Evolutionary conservation across 257 asterid species (phyloP).

Genomic region (Agastache rugosa): DNA sequence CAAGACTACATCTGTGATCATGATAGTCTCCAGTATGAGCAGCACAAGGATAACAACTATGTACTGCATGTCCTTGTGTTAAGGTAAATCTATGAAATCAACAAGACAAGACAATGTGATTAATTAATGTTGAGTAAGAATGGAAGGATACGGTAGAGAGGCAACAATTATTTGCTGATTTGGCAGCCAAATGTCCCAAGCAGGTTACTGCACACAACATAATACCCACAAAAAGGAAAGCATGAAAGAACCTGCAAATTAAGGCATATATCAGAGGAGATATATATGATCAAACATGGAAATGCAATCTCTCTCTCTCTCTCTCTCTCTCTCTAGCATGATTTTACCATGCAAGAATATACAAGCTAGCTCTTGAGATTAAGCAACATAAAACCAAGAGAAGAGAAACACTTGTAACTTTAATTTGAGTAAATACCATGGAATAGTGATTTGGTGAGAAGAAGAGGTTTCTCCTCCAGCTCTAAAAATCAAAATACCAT

Average conservation of each 20-base stretch:
- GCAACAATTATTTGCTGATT: slow-evolving; percentile 47
- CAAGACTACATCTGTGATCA: slow-evolving; percentile 49
- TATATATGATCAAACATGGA: background rate
- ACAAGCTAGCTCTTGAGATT: background rate
- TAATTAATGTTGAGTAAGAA: no score
- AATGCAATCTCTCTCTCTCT: background rate
- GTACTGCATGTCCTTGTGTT: slow-evolving; percentile 45
- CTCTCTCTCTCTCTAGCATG: background rate
- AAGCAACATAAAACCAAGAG: background rate
- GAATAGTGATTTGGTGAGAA: slow-evolving; percentile 34
- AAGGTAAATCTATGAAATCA: slow-evolving; percentile 39
- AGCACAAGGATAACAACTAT: slow-evolving; percentile 47
- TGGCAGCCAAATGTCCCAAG: slow-evolving; percentile 66
- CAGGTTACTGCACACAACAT: slow-evolving; percentile 58
- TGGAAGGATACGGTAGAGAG: slow-evolving; percentile 58
- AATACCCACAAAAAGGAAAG: slow-evolving; percentile 58
- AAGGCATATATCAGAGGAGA: no score
- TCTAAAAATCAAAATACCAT: slow-evolving; percentile 48
- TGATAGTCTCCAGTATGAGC: slow-evolving; percentile 49
- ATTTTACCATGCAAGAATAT: background rate
- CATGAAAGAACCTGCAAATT: slow-evolving; percentile 66
- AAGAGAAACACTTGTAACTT: background rate
- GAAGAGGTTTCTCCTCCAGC: slow-evolving; percentile 41
- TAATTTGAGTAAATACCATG: slow-evolving; percentile 46
- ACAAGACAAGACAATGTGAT: no score